Base-by-base conservation (phyloP, 352 stramenopile species). In the Globisporangium canariense region DNA sequence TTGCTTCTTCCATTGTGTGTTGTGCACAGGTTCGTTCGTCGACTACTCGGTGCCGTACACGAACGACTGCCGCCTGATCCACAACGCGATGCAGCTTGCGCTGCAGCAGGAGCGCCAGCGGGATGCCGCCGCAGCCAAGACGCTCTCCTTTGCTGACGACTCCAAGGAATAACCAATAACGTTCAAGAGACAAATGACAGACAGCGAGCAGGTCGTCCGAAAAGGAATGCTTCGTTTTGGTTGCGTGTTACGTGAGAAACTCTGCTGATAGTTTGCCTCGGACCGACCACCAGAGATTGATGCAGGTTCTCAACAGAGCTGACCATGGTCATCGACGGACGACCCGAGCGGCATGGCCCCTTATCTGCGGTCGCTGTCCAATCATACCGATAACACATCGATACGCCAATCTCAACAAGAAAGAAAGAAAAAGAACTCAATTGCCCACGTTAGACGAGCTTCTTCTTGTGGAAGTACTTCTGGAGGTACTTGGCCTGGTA, bases 31-130 rank as follows among this genome's bases (percentile, higher is more conserved):
- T 13, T 94, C 85, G 20, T 94, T 94, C 47, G 77, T 94, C 51
- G 85, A 94, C 69, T 94, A 94, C 67, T 92, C 85, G 64, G 76
- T 90, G 47, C 85, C 85, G 56, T 94, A 94, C 74, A 92, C 83
- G 25, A 79, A 78, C 49, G 83, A 92, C 75, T 92, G 83, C 66
- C 76, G 83, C 2, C 78, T 87, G 64, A 92, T 92, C 65, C 81
- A 89, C 66, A 92, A 92, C 59, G 77, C 83, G 40, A 75, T 92
- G 72, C 78, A 89, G 54, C 67, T 92, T 38, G 79, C 83, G 36
- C 52, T 92, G 47, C 79, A 90, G 65, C 69, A 92, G 47, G 78
- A 92, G 45, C 67, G 70, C 50, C 69, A 89, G 66, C 65, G 73
- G 50, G 70, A 86, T 49, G 62, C 57, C 25, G 50, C 62, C 49